Base-by-base conservation (phyloP, 1,139 yeast genomes). In the Nakaseomyces nivariensis region DNA sequence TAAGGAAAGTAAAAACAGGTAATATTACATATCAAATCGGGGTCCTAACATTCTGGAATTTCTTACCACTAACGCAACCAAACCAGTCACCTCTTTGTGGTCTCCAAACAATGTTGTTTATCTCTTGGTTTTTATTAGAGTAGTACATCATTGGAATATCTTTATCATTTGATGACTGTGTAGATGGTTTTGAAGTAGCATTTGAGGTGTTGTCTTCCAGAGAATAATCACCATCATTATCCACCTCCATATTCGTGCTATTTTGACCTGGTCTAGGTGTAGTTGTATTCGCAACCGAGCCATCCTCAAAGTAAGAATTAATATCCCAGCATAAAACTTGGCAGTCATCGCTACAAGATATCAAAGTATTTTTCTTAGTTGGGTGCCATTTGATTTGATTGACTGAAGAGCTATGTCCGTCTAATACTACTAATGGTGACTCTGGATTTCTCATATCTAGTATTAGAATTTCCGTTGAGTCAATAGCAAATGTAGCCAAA, bases 381-480 rank as follows among this genome's bases (percentile, higher is more conserved):
- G 97, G 97, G 57, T 90, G 92, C 97, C 97, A 92, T 50, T 74
- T 70, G 22, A 90, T 77, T 55, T 81, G 75, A 64, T 90, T 90
- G 33, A 92, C 78, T 0, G 85, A 72, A 2, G 76, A 75, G 41
- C 72, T 69, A 59, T 90, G 96, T 13, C 84, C 90, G 45, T 80
- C 81, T 46, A 92, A 71, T 0, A 78, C 75, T 8, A 79, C 72
- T 1, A 85, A 74, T 0, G 97, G 96, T 5, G 81, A 68, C 4
- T 96, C 96, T 0, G 97, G 96, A 67, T 83, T 82, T 54, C 98
- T 74, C 72, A 90, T 79, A 67, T 92, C 98, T 51, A 92, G 74
- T 17, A 92, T 72, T 40, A 81, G 73, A 4, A 90, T 78, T 52
- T 76, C 76, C 56, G 78, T 78, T 29, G 88, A 80, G 60, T 83